Base-by-base conservation (phyloP, 345 rosid species). In the Firmiana major region DNA sequence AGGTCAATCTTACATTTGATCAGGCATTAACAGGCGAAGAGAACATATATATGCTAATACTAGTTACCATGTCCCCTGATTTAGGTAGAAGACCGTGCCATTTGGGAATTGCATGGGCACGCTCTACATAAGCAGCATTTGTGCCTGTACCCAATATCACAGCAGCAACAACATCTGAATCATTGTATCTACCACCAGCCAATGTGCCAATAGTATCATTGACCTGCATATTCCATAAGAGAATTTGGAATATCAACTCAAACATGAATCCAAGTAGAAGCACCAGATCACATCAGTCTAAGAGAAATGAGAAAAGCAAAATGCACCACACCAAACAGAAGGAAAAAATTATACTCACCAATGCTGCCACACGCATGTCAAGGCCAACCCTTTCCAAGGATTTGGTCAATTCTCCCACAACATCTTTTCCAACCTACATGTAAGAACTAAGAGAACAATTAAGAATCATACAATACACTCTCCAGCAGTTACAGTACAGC, bases 101-200 rank as follows among this genome's bases (percentile, higher is more conserved):
- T 81, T 94, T 94, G 12, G 97, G 97, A 84, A 94, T 92, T 26
- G 92, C 92, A 55, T 86, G 78, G 26, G 90, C 93, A 72, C 81
- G 90, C 69, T 94, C 98, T 49, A 92, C 93, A 76, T 92, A 94
- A 38, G 97, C 98, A 59, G 97, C 94, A 78, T 94, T 94, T 11
- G 97, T 91, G 72, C 97, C 97, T 5, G 97, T 94, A 40, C 98
- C 98, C 85, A 94, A 83, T 57, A 94, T 92, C 22, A 94, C 97
- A 77, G 94, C 98, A 40, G 91, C 97, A 51, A 85, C 67, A n/a
- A 89, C 97, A 85, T 92, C 93, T 4, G 72, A 86, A 77, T 89
- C 81, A 49, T 81, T 42, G 85, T 89, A 94, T 80, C 97, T 88
- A 71, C 98, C 98, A 58, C 97, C 94, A 36, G 97, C 97, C 79